Percentiles rank a stretch among this genome's conserved stretches.
Conservation (phyloP, 306 rosid genomes). For the Vigna mungo region DNA sequence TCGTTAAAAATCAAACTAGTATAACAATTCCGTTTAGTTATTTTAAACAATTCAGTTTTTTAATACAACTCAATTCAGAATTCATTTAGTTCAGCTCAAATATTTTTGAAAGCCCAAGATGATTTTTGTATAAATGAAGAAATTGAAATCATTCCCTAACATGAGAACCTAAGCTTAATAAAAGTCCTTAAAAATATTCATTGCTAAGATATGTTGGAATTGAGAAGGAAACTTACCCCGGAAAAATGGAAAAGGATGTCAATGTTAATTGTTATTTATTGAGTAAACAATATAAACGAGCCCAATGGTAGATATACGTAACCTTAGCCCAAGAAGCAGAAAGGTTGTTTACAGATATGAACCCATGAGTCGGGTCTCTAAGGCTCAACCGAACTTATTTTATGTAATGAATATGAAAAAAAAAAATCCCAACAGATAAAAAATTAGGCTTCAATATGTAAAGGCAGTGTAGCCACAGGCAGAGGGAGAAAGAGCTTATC, state of each 20-base stretch:
- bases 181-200: conserved; percentile 7
- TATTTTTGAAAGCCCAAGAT: background rate
- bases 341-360: background rate
- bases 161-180: background rate
- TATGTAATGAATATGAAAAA: background rate
- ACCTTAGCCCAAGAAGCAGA: background rate
- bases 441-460: background rate
- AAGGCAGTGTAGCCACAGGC: conserved; percentile 1
- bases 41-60: no score
- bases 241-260: background rate
- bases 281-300: background rate
- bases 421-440: background rate
- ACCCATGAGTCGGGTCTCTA: background rate
- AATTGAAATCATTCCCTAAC: conserved; percentile 12
- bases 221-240: background rate
- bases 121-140: background rate
- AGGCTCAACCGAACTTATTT: background rate
- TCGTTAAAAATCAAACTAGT: no score
- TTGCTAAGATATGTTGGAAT: background rate
- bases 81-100: no score
- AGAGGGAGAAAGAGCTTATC: background rate
- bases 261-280: background rate
- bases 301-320: background rate
- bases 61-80: no score
- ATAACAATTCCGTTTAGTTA: no score